Conservation (phyloP, 768 basidiomycete genomes). For the Calocybe gangraenosa region DNA sequence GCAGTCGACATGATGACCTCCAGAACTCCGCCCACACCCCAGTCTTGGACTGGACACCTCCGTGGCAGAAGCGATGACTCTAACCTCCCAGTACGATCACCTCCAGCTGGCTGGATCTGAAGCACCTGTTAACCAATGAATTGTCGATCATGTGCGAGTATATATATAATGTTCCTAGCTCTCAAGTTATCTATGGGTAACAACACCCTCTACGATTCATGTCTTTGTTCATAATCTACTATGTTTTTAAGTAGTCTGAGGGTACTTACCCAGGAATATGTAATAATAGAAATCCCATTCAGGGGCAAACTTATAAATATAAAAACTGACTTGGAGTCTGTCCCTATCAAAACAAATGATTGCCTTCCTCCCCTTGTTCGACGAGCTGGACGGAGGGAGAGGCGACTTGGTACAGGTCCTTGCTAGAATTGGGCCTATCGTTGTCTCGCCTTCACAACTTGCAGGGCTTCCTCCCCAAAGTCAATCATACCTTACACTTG, state of each 20-base stretch:
- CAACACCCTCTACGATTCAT: too few species aligned
- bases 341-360: constrained; percentile 27
- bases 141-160: too few species aligned
- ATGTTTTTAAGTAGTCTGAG: too few species aligned
- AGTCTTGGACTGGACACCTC: constrained; percentile 36
- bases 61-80: constrained; percentile 24
- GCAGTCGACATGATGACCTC: constrained; percentile 15
- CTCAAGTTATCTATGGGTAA: too few species aligned
- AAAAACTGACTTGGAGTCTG: too few species aligned
- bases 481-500: constrained; percentile 52
- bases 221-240: too few species aligned
- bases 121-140: neutral
- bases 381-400: constrained; percentile 28
- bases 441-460: constrained; percentile 40
- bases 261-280: too few species aligned
- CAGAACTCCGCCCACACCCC: constrained; percentile 38
- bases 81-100: constrained; percentile 24
- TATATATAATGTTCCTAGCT: too few species aligned
- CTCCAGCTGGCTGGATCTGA: constrained; percentile 49
- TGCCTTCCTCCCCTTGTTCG: constrained; percentile 59
- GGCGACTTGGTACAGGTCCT: constrained; percentile 55
- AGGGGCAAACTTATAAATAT: too few species aligned
- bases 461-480: constrained; percentile 28
- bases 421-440: constrained; percentile 72
- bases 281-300: too few species aligned